Evolutionary conservation across 148 eudicot genomes (phyloP).

Genomic region (Camellia granthamiana): DNA sequence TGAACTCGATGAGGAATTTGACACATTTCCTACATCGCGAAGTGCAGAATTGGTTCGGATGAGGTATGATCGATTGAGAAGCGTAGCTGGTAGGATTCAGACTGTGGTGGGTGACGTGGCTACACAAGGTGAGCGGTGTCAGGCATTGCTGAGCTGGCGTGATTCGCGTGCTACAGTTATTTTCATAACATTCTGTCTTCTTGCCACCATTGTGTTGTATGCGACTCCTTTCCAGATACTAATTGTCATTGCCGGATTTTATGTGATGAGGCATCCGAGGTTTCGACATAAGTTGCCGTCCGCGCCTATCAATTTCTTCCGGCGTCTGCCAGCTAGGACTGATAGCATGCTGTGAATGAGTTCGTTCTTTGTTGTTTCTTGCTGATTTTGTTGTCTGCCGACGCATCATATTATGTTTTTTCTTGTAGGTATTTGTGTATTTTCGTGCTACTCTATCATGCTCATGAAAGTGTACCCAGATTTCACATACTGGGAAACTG

Average conservation of each 20-base stretch:
- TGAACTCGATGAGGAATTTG: slow-evolving; percentile 34
- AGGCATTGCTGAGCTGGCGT: slow-evolving; percentile 19
- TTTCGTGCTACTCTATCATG: neutral
- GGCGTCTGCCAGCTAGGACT: slow-evolving; percentile 19
- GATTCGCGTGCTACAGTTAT: slow-evolving; percentile 13
- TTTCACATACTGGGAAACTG: neutral
- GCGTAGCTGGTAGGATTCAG: slow-evolving; percentile 7
- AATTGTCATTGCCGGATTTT: neutral
- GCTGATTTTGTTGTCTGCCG: neutral
- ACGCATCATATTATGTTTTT: no score
- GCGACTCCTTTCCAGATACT: slow-evolving; percentile 14
- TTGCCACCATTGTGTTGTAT: slow-evolving; percentile 12
- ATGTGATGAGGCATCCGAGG: slow-evolving; percentile 21
- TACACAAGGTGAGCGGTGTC: slow-evolving; percentile 18
- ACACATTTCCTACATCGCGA: slow-evolving; percentile 23
- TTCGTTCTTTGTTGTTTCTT: neutral
- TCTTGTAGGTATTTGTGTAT: no score
- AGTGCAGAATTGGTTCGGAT: slow-evolving; percentile 12
- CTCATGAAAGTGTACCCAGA: neutral
- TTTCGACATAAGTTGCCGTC: slow-evolving; percentile 14
- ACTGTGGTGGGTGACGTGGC: slow-evolving; percentile 18
- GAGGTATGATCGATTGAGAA: slow-evolving; percentile 27
- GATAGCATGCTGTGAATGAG: slow-evolving; percentile 13
- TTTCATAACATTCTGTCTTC: slow-evolving; percentile 9
- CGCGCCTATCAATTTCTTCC: slow-evolving; percentile 14